Evolutionary conservation across 1,139 yeast species (phyloP).

Genomic region (Kurtzmaniella natalensis): DNA sequence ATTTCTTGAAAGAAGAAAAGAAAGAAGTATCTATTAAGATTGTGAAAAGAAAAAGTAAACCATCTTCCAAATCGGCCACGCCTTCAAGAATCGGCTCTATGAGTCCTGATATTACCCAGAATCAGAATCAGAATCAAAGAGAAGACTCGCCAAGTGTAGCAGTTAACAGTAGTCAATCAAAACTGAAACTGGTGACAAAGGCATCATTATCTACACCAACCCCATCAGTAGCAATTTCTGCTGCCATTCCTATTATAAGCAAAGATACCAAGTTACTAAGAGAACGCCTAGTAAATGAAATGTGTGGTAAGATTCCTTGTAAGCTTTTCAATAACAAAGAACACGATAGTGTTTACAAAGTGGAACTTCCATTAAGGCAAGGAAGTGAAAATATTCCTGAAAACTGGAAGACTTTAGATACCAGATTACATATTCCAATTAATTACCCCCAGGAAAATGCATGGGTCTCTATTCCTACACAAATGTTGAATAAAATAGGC

Average conservation of each 20-base stretch:
- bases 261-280: neutral
- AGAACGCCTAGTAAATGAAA: neutral
- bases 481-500: conserved; percentile 6
- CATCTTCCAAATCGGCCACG: neutral
- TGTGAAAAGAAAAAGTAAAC: conserved; percentile 20
- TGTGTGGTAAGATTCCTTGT: conserved; percentile 5
- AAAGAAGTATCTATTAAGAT: conserved; percentile 47
- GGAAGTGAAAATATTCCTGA: conserved; percentile 8
- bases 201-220: neutral
- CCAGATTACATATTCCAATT: conserved; percentile 16
- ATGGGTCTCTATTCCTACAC: conserved; percentile 23
- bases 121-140: neutral
- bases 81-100: neutral
- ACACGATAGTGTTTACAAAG: conserved; percentile 4
- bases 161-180: no score
- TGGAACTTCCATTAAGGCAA: conserved; percentile 5
- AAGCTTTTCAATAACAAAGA: conserved; percentile 5
- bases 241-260: neutral
- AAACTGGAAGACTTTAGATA: conserved; percentile 14
- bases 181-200: neutral
- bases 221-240: conserved; percentile 14
- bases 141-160: conserved; percentile 4
- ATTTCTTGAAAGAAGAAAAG: conserved; percentile 54
- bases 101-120: neutral
- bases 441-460: conserved; percentile 13